Base-by-base conservation (phyloP, 768 basidiomycete genomes). In the Leccinum boreale region DNA sequence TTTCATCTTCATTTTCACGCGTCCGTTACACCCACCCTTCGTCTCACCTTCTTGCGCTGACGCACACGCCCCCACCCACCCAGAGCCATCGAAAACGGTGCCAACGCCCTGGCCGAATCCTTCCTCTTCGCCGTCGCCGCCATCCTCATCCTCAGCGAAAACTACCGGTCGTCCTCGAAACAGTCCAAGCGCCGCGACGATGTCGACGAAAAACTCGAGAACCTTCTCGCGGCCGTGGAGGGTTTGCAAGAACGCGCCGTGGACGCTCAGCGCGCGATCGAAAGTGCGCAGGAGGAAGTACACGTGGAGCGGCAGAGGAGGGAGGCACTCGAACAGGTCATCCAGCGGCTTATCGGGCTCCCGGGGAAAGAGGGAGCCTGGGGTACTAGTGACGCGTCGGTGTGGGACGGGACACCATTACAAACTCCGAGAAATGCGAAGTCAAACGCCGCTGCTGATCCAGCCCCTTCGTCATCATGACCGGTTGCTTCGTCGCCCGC, bases 71-170 rank as follows among this genome's bases (percentile, higher is more conserved):
- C 17, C 15, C 0, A n/a, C 9, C 39, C 24, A 6, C 5, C 12
- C 61, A 91, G 90, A 58, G 92, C 92, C 0, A 89, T 94, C 58
- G 90, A 92, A 58, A 92, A 88, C 63, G 92, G 92, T 21, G 89
- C 92, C 15, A 94, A 92, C 62, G 78, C 86, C 5, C 77, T 94
- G 5, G 92, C 92, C 0, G 92, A 94, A 72, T 89, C 89, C 0
- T 94, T 94, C 62, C 79, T 94, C 3, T 94, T 94, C 67, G 67
- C 76, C 19, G 92, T 94, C 2, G 91, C 92, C 0, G 85, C 87
- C 2, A 72, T 72, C 0, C 76, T 94, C 5, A 92, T 94, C 56
- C 58, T 92, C 11, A 86, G 86, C 2, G 92, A 94, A 70, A 76
- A 85, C 23, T 94, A 83, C 80, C 86, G 92, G 1, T 80, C 83